Conservation (phyloP, 164 flowering plant genomes). For the Sextonia rubra region DNA sequence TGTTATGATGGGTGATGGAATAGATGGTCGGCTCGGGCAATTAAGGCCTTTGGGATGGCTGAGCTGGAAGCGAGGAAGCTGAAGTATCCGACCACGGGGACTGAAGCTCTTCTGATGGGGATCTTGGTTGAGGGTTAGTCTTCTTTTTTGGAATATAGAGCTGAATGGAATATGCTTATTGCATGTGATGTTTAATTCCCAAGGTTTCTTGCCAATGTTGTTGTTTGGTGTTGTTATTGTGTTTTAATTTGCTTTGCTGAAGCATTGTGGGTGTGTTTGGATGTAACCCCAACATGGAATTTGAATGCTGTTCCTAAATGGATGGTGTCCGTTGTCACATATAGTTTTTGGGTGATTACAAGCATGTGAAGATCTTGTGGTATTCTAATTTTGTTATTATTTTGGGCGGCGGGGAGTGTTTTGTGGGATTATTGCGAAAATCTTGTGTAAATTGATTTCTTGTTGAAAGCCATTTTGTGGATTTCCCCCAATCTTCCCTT, state of each 20-base stretch:
- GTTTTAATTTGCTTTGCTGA: neutral
- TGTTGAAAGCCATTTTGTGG: too few relatives aligned
- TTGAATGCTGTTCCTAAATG: too few relatives aligned
- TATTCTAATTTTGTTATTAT: too few relatives aligned
- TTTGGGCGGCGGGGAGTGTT: too few relatives aligned
- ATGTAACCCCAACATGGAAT: too few relatives aligned
- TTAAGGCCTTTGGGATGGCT: constrained; percentile 43
- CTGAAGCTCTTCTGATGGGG: constrained; percentile 73
- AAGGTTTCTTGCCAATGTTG: neutral
- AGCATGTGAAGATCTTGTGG: too few relatives aligned
- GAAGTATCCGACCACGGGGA: constrained; percentile 62
- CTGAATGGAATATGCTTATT: neutral
- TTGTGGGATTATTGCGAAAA: too few relatives aligned
- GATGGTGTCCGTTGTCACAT: too few relatives aligned
- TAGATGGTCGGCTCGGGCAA: constrained; percentile 42
- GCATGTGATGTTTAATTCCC: neutral
- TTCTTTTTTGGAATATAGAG: neutral
- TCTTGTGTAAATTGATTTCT: too few relatives aligned
- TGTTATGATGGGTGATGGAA: constrained; percentile 5
- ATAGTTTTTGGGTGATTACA: too few relatives aligned
- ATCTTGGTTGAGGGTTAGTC: constrained; percentile 58
- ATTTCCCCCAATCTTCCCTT: too few relatives aligned
- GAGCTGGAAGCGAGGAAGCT: constrained; percentile 69
- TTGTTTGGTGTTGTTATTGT: neutral
- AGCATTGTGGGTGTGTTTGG: neutral